A percentile compares a stretch with the other conserved stretches of the same genome.
These are phyloP conservation scores for Fusarium staphyleae DNA, from an alignment of 2,329 filamentous ascomycete genomes.

Conservation along the genomic window DNA sequence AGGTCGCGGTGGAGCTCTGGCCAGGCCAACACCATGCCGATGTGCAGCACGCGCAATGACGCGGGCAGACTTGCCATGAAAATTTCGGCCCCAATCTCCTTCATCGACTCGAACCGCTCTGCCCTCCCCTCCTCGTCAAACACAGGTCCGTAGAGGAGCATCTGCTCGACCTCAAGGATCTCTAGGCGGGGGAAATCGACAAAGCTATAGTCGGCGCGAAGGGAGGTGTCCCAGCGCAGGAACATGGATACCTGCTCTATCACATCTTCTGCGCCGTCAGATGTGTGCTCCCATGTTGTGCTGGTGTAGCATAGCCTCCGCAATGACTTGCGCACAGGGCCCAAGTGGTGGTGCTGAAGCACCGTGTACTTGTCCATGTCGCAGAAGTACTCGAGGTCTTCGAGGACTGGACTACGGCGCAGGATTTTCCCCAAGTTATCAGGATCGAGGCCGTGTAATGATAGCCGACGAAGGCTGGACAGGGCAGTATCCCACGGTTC, in stretches of 20 bases:
- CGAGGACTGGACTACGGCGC: conserved; percentile 34
- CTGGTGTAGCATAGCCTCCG: conserved; percentile 39
- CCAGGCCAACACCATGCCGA: conserved; percentile 41
- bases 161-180: conserved; percentile 39
- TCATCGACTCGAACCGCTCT: conserved; percentile 25
- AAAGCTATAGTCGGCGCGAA: conserved; percentile 37
- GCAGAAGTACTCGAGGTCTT: conserved; percentile 41
- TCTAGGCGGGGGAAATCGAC: conserved; percentile 39
- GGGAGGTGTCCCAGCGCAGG: conserved; percentile 36
- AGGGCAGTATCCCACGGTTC: conserved; percentile 39
- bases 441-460: conserved; percentile 38
- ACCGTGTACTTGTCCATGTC: conserved; percentile 42
- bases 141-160: conserved; percentile 39
- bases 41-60: conserved; percentile 35
- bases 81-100: conserved; percentile 32
- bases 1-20: conserved; percentile 38
- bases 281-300: conserved; percentile 39
- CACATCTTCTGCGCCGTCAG: conserved; percentile 33
- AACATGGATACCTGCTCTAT: conserved; percentile 38
- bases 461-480: conserved; percentile 36
- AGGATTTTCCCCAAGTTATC: conserved; percentile 40
- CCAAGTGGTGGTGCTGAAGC: conserved; percentile 35
- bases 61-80: conserved; percentile 39
- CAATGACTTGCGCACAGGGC: conserved; percentile 26
- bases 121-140: conserved; percentile 35